These are phyloP conservation scores for grape (Vitis vinifera) DNA, from an alignment of 164 flowering plant species.

Conservation along the genomic window ASM3070453v1 NC_081809.1:11420001-11420500, in stretches of 20 bases:
- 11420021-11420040: too few relatives aligned
- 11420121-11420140: too few relatives aligned
- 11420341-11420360: constrained; percentile 19
- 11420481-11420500: constrained; percentile 21
- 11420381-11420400: constrained; percentile 6
- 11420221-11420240: too few relatives aligned
- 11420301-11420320: constrained; percentile 17
- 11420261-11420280: background rate
- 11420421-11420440: constrained; percentile 21
- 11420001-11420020: too few relatives aligned
- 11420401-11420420: constrained; percentile 3
- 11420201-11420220: too few relatives aligned
- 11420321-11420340: constrained; percentile 14
- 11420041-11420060: too few relatives aligned
- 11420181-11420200: too few relatives aligned
- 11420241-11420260: background rate
- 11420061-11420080: too few relatives aligned
- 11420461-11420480: constrained; percentile 26
- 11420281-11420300: constrained; percentile 15
- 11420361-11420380: background rate
- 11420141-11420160: too few relatives aligned
- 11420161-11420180: too few relatives aligned
- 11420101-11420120: too few relatives aligned
- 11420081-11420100: too few relatives aligned
- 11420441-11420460: constrained; percentile 14